Percentiles rank a stretch among this genome's conserved stretches.
Evolutionary conservation across 108 stramenopile species (phyloP).

Genomic region (Skeletonema potamos): DNA sequence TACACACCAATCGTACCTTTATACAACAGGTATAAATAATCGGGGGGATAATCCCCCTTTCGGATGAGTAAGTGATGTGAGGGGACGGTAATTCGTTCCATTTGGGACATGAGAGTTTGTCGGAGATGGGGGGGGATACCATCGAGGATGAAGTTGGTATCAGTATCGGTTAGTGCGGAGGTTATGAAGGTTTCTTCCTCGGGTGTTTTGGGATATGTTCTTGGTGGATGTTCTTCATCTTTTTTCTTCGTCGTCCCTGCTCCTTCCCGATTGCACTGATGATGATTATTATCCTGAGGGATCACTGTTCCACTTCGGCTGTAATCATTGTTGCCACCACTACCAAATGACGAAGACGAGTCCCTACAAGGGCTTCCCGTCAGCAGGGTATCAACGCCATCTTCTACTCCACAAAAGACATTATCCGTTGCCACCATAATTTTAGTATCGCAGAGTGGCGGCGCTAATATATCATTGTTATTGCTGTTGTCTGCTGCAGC

Average conservation of each 20-base stretch:
- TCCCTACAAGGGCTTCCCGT: not conserved
- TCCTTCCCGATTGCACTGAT: not conserved
- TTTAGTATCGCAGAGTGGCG: not conserved
- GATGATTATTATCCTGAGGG: not conserved
- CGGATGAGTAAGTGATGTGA: conserved; percentile 23
- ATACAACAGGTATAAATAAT: conserved; percentile 32
- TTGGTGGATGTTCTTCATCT: not conserved
- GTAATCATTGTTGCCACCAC: not conserved
- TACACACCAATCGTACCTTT: conserved; percentile 36
- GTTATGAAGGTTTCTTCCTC: conserved; percentile 38
- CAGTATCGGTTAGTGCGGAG: conserved; percentile 27
- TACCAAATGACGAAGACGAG: not conserved
- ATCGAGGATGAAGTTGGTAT: conserved; percentile 35
- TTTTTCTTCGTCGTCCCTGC: not conserved
- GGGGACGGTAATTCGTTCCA: conserved; percentile 31
- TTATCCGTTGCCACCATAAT: conserved; percentile 14
- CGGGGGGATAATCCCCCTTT: conserved; percentile 16
- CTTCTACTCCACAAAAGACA: conserved; percentile 30
- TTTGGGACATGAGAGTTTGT: conserved; percentile 21
- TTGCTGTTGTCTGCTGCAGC: conserved; percentile 22
- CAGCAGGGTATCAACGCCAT: conserved; percentile 28
- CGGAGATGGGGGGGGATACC: conserved; percentile 24
- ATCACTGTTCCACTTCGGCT: too few species aligned
- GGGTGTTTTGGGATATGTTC: conserved; percentile 13
- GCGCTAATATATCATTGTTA: conserved; percentile 6